Conservation (phyloP, 371 early-diverging fungal species). For the Apophysomyces ossiformis region DNA sequence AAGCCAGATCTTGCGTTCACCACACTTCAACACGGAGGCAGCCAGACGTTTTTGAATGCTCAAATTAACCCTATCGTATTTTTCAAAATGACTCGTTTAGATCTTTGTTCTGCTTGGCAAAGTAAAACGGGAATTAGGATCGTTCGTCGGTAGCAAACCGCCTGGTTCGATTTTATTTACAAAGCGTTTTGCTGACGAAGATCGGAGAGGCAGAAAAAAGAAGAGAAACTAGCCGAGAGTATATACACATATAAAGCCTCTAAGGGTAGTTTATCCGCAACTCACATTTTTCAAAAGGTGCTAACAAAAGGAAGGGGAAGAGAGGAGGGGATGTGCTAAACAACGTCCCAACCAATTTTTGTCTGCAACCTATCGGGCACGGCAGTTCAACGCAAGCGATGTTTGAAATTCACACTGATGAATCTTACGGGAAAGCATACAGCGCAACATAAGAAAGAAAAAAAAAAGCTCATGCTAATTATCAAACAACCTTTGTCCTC, state of each 20-base stretch:
- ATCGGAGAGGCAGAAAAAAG: too few species aligned
- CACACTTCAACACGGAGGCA: conserved; percentile 98
- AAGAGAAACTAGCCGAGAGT: too few species aligned
- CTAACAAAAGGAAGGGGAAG: not conserved
- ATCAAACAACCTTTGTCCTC: too few species aligned
- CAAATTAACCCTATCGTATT: conserved; percentile 74
- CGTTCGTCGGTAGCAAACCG: not conserved
- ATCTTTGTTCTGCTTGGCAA: not conserved
- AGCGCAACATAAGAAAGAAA: too few species aligned
- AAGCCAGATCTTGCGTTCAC: conserved; percentile 99
- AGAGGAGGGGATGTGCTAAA: not conserved
- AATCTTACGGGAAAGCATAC: too few species aligned
- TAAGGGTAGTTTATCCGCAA: not conserved
- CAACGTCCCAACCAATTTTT: too few species aligned
- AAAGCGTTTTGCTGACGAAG: not conserved
- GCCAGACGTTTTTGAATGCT: conserved; percentile 96
- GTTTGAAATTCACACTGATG: too few species aligned
- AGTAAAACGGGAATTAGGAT: not conserved
- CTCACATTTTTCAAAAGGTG: conserved; percentile 3
- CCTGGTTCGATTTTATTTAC: not conserved
- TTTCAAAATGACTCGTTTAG: not conserved
- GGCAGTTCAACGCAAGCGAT: too few species aligned
- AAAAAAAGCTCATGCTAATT: too few species aligned
- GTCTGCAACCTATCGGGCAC: too few species aligned
- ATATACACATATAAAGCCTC: too few species aligned